These are phyloP conservation scores for Schoenoplectus tabernaemontani DNA, from an alignment of 202 grass and related monocot genomes.

Conservation along the genomic window DNA sequence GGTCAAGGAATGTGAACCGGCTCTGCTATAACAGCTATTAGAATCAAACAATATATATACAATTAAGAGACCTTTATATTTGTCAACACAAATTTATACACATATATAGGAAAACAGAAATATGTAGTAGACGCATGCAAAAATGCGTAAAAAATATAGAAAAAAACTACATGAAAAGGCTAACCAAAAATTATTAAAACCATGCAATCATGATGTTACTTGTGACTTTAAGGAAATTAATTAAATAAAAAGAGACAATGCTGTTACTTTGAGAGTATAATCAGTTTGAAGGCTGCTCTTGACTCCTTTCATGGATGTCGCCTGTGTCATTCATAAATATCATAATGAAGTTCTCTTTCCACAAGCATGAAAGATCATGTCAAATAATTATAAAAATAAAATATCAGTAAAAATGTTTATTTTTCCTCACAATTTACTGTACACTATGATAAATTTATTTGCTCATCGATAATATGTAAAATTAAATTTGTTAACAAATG, in stretches of 20 bases:
- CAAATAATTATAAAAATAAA: neutral
- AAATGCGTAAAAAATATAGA: neutral
- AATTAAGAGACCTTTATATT: neutral
- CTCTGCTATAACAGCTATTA: neutral
- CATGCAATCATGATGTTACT: neutral
- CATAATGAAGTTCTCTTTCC: neutral
- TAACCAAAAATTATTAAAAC: neutral
- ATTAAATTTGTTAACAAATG: neutral
- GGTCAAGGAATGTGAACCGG: neutral
- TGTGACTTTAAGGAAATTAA: neutral
- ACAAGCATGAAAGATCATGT: neutral
- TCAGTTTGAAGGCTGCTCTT: conserved; percentile 94
- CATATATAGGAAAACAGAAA: neutral
- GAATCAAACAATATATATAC: no score
- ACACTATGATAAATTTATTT: neutral
- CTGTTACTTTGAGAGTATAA: conserved; percentile 79
- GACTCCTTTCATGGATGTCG: conserved; percentile 81
- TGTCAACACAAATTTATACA: neutral
- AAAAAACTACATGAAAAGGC: neutral
- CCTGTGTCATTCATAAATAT: conserved; percentile 34
- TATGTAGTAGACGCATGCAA: neutral
- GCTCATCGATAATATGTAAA: neutral
- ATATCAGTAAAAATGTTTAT: neutral
- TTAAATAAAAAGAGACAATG: neutral
- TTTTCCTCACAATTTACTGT: neutral